Evolutionary conservation across 140 eudicot genomes (phyloP), one percentile per base, ranked within the genome.

Genomic region (Senecio squalidus): DNA sequence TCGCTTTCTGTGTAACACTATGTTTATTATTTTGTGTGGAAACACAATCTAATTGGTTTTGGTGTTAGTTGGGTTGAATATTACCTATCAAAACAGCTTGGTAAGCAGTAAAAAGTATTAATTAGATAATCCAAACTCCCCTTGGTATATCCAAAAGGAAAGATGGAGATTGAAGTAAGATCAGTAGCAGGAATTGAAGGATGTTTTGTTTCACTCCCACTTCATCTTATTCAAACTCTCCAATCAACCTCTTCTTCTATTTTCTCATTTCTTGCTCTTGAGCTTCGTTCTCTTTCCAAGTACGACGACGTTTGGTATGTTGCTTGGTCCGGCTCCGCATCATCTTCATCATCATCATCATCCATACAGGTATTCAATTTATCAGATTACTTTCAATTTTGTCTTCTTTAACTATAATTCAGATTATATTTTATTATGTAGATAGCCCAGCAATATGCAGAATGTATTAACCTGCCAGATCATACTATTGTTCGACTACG

Each of bases 271-370:
- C 80, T 91, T 5, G 85, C 92, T 48, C 77, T 91, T 11, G 86
- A 86, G 64, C 94, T 91, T 16, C 88, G 84, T 15, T 66, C 95
- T 28, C 43, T 57, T 71, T 16, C 46, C 31, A 38, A 72, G 46
- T 40, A 20, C 21, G 44, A 39, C 8, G 74, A 58, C 9, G 67
- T 76, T 55, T 91, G 98, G 94, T 80, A 66, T 63, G 92, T 81
- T 55, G 86, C 98, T 23, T 91, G 98, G 96, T 86, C 86, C 15
- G 98, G 96, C 55, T 76, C 96, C 22, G 84, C 92, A 16, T 91
- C 98, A 27, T 63, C 90, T 21, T 49, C n/a, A n/a, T n/a, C n/a
- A n/a, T n/a, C 7, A 29, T 54, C 94, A 22, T 72, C 95, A 24
- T 65, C 75, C 28, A 91, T 91, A 17, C 81, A 91, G 96, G 98